phyloP scores from a whole-genome alignment of 768 basidiomycete species.

The Suillus lakei region DNA sequence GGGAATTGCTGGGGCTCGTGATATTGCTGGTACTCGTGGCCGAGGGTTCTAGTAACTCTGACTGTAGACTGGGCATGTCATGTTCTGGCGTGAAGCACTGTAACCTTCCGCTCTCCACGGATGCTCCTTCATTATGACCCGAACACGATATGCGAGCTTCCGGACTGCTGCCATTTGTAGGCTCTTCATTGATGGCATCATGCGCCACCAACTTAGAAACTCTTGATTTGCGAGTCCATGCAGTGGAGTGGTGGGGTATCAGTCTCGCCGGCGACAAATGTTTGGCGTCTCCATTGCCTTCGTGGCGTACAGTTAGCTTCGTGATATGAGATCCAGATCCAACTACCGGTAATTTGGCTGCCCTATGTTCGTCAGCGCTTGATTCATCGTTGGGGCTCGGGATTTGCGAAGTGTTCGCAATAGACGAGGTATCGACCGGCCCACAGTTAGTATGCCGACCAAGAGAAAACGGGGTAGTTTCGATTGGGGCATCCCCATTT shows the following conservation, averaged over 20 bases:
- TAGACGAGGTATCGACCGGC: not conserved
- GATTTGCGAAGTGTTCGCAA: not conserved
- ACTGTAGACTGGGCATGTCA: not conserved
- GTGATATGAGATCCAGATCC: not conserved
- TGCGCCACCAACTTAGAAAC: not conserved
- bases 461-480: not conserved
- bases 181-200: not conserved
- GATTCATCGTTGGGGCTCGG: too few relatives aligned
- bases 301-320: not conserved
- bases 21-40: constrained; percentile 19
- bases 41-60: not conserved
- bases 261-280: not conserved
- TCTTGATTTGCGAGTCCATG: not conserved
- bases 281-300: not conserved
- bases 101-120: not conserved
- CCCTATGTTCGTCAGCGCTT: not conserved
- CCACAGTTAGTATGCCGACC: not conserved
- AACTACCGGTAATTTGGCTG: too few relatives aligned
- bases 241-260: not conserved
- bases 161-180: not conserved
- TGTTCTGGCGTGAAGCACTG: not conserved
- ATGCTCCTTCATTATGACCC: not conserved
- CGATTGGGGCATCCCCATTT: not conserved
- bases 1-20: constrained; percentile 23
- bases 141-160: not conserved